Percentiles rank a stretch among this genome's conserved stretches.
These are phyloP conservation scores for Dinochytrium kinnereticum DNA, from an alignment of 371 early-diverging fungal species.

Conservation along the genomic window DNA sequence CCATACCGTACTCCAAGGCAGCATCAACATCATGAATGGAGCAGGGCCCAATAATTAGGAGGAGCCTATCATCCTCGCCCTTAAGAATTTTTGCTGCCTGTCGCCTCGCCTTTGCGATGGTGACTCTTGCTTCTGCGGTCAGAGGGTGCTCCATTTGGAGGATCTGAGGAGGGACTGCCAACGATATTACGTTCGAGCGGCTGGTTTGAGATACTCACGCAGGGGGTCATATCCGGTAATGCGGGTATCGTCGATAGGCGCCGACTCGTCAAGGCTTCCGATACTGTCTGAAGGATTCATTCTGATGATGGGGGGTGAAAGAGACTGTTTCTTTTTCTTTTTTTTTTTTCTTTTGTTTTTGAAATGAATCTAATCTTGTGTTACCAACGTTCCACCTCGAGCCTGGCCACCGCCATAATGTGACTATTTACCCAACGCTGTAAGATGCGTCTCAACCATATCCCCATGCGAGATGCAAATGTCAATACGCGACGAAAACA, in stretches of 20 bases:
- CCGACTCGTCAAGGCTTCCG: neutral
- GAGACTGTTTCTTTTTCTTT: too few relatives aligned
- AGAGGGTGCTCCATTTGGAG: conserved; percentile 91
- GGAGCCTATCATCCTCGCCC: conserved; percentile 84
- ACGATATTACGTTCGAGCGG: neutral
- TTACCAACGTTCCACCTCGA: too few relatives aligned
- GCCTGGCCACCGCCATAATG: too few relatives aligned
- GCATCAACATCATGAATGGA: conserved; percentile 90
- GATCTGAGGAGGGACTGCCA: conserved; percentile 91
- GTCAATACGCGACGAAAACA: too few relatives aligned
- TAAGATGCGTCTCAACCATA: too few relatives aligned
- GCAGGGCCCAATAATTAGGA: conserved; percentile 93
- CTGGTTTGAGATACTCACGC: conserved; percentile 24
- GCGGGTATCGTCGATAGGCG: conserved; percentile 45
- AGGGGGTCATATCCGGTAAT: conserved; percentile 52
- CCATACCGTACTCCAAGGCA: conserved; percentile 79
- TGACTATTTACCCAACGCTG: too few relatives aligned
- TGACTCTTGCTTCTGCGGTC: conserved; percentile 34
- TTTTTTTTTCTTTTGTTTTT: too few relatives aligned
- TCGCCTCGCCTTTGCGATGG: conserved; percentile 65
- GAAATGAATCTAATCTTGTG: too few relatives aligned
- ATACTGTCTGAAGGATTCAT: neutral
- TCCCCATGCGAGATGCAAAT: too few relatives aligned
- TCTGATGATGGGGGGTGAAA: too few relatives aligned
- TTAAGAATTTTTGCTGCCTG: conserved; percentile 62